Evolutionary conservation across 2,329 filamentous ascomycete species (phyloP), one percentile per base, ranked within the genome.

Genomic region (Neofusicoccum kwambonambiense): DNA sequence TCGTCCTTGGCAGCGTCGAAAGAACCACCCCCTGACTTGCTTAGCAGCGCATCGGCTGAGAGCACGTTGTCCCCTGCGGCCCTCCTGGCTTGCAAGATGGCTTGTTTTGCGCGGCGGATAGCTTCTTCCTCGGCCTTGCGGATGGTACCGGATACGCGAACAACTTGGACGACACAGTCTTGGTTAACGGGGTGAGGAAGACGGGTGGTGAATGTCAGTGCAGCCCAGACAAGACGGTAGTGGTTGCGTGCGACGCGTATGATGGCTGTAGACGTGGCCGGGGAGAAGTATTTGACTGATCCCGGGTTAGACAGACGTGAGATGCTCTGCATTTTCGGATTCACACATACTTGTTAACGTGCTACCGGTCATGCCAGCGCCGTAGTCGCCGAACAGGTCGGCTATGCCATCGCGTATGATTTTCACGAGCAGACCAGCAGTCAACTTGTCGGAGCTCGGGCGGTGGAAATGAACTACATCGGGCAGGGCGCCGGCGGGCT

Each of bases 261-360:
- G 66, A 99, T 99, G 63, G 94, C 92, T 1, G 94, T 99, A 5
- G 92, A 96, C 0, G 95, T 99, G n/a, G 93, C 90, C 3, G 88
- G 83, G 0, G 93, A 97, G 60, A 96, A 84, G 76, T 99, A 99
- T 82, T 97, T 97, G 62, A 99, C 92, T 94, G 19, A 67, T n/a
- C 11, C 3, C 13, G 27, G 51, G 19, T 50, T 17, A 62, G 56
- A 15, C 31, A n/a, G 3, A 7, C 4, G 8, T 9, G 11, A 19
- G 6, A 37, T 6, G n/a, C 8, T 3, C 15, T 13, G n/a, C 6
- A 31, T 39, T 2, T 15, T 6, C 37, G 12, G 39, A n/a, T 4
- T 31, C 19, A 15, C n/a, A 65, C 78, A 66, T 78, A 92, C 92
- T 86, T 73, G 87, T 85, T 5, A 97, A 78, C 65, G 86, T 88